A percentile compares a stretch with the other conserved stretches of the same genome.
These are phyloP conservation scores for Auricularia cornea DNA, from an alignment of 768 basidiomycete species.

Conservation along the genomic window DNA sequence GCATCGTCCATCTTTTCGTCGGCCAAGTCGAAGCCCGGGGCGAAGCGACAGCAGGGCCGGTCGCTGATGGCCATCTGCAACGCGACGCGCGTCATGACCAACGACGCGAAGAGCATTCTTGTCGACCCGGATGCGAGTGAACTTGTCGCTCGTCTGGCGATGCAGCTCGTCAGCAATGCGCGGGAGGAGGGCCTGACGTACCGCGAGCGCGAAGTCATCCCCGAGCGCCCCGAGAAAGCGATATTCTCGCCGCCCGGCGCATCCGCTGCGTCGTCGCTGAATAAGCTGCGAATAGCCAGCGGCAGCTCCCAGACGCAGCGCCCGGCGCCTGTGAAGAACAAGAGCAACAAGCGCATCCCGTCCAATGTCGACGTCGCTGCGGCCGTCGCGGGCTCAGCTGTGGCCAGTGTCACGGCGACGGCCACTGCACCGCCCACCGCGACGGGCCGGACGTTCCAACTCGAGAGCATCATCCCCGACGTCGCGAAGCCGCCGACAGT, in stretches of 20 bases:
- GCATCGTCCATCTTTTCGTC: not conserved
- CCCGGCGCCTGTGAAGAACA: slow-evolving; percentile 23
- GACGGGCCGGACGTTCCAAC: slow-evolving; percentile 15
- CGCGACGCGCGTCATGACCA: slow-evolving; percentile 82
- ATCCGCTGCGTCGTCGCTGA: slow-evolving; percentile 24
- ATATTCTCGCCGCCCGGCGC: slow-evolving; percentile 23
- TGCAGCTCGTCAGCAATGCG: slow-evolving; percentile 58
- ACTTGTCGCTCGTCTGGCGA: slow-evolving; percentile 54
- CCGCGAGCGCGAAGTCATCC: slow-evolving; percentile 19
- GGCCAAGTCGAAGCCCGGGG: not conserved
- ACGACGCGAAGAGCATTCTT: slow-evolving; percentile 65
- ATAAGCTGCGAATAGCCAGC: slow-evolving; percentile 40
- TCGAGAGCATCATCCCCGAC: slow-evolving; percentile 74
- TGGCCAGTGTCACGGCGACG: not conserved
- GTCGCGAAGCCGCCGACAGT: slow-evolving; percentile 77
- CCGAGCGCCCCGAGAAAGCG: slow-evolving; percentile 32
- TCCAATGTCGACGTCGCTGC: not conserved
- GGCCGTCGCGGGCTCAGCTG: not conserved
- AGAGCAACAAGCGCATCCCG: slow-evolving; percentile 9
- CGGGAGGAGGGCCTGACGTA: slow-evolving; percentile 52
- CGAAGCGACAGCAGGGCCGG: slow-evolving; percentile 40
- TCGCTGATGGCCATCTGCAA: slow-evolving; percentile 70
- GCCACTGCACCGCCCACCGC: slow-evolving; percentile 12
- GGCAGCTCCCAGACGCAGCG: not conserved
- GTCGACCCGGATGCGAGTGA: slow-evolving; percentile 55